Evolutionary conservation across 495 filamentous ascomycete species (phyloP), one percentile per base, ranked within the genome.

Genomic region (Glonium stellatum): DNA sequence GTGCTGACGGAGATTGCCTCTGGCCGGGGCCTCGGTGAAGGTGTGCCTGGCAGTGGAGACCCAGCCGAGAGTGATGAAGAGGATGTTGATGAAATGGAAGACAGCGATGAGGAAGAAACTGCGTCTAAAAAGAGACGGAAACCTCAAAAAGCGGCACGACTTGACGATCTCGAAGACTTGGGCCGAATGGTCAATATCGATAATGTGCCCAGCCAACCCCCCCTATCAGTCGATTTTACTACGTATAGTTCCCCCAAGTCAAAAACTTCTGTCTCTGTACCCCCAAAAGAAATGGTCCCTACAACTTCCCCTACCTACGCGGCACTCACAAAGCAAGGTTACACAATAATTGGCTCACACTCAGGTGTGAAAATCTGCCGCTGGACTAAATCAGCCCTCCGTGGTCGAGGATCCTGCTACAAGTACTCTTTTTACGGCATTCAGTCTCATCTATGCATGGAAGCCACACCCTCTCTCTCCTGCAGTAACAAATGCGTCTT

Each of bases 401-500:
- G 92, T 52, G 92, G 92, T 31, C 84, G 92, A 18, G 92, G 92
- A 11, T 95, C 89, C 21, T 97, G 92, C 78, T 97, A 97, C 80
- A 97, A 97, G 71, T 96, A 80, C 72, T 91, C 87, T 6, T 96
- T 97, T 76, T 97, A 97, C 72, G 92, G 92, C 61, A 97, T 97
- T 69, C 81, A 84, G 57, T 96, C 92, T 1, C 92, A 97, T 66
- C 84, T 93, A 44, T 97, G 92, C 76, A 97, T 97, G 92, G 92
- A 97, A 74, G 89, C 91, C 4, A 97, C 92, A 0, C 92, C 92
- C 0, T 95, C 91, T 1, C 82, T 97, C 18, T 95, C 89, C 15
- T 97, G 92, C 79, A 91, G 87, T 66, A 97, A 97, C 73, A 97
- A 97, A 71, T 97, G 92, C 74, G 88, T 97, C 69, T 97, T 97